Base-by-base conservation (phyloP, 306 rosid species). In the Hippophae tibetana region DNA sequence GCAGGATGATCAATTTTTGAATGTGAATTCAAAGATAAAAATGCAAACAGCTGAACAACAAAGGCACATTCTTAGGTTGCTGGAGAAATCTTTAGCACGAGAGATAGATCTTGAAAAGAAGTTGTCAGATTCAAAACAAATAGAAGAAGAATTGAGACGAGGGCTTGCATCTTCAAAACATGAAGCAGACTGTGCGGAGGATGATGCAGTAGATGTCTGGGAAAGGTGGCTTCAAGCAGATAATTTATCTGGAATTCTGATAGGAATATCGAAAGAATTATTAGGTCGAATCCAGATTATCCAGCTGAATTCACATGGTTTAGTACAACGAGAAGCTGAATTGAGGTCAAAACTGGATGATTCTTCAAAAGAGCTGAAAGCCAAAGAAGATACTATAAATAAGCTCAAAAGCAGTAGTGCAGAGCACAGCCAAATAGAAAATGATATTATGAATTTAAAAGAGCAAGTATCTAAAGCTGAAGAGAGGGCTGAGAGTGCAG, bases 101-200 rank as follows among this genome's bases (percentile, higher is more conserved):
- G 97, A 86, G 63, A 75, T 89, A 65, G 95, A 89, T 65, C 88
- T 86, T 60, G 94, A 86, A 73, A 84, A 82, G 78, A 82, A 67
- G 62, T 14, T 82, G 47, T 52, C 72, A 13, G 83, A 82, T 52
- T 74, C 82, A 6, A 79, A 70, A 67, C 77, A 76, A 52, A 61
- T 68, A 61, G 81, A 82, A 60, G 90, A 77, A 56, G 74, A 73
- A 45, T 66, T 84, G 62, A 78, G 60, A 56, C 67, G 62, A 64
- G 67, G 79, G 66, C 42, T 78, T 23, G 52, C 42, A 45, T 75
- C 83, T 53, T 69, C 79, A 52, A 85, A 82, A 55, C 70, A 74
- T 72, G 82, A 77, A 70, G 56, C 70, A 58, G 66, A 74, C 67
- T 59, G 53, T 68, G 48, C 69, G 64, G 97, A 76, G 72, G 90